Percentiles rank a stretch among this genome's conserved stretches.
These are phyloP conservation scores for Polyplosphaeria fusca DNA, from an alignment of 495 filamentous ascomycete genomes.

Conservation along the genomic window DNA sequence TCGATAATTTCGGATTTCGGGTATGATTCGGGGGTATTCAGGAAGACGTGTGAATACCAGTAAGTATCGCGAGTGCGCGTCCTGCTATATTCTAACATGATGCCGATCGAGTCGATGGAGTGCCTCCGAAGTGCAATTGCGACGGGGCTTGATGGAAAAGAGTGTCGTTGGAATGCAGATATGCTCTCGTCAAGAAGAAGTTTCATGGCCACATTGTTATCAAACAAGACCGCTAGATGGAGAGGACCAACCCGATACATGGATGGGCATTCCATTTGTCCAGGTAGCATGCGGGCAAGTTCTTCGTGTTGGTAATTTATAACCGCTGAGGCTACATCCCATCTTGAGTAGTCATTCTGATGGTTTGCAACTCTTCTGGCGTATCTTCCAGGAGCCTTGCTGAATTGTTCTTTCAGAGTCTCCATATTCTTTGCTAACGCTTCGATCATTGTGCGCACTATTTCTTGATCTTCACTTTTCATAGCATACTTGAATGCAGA, in stretches of 20 bases:
- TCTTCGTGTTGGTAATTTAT: neutral
- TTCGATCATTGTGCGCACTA: neutral
- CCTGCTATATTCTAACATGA: neutral
- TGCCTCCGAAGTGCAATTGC: neutral
- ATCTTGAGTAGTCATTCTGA: neutral
- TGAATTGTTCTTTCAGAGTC: neutral
- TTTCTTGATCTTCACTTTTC: neutral
- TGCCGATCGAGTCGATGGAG: neutral
- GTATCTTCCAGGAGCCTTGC: no score
- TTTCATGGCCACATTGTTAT: neutral
- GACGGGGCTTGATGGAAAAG: neutral
- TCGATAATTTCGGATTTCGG: neutral
- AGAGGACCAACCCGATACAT: neutral
- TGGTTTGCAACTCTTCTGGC: neutral
- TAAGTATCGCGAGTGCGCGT: neutral
- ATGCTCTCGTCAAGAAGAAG: neutral
- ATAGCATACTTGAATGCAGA: neutral
- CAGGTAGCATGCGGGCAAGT: neutral
- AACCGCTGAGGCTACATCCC: neutral
- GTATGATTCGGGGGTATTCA: slow-evolving; percentile 1
- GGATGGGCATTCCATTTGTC: neutral
- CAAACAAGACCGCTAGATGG: neutral
- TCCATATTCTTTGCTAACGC: no score
- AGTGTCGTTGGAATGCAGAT: neutral
- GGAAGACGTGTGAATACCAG: neutral